Evolutionary conservation across 176 grass and related monocot species (phyloP).

Genomic region (Triticum turgidum): DNA sequence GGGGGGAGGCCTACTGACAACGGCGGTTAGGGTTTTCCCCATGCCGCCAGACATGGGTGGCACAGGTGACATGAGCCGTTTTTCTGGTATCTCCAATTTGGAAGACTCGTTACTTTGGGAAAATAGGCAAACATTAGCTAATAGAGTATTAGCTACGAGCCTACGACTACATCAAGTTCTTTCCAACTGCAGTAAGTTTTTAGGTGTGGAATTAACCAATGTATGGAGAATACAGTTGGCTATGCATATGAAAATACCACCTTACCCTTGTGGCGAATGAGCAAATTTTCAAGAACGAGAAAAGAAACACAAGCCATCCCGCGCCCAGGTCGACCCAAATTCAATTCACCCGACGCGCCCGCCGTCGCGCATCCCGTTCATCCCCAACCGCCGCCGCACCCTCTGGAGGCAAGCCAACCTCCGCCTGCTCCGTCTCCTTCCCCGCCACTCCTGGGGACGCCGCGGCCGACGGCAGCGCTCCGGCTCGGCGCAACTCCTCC

Average conservation of each 20-base stretch:
- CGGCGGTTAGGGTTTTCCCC: too few species aligned
- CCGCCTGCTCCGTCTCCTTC: background rate
- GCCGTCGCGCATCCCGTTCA: background rate
- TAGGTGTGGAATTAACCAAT: too few species aligned
- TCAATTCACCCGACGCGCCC: constrained; percentile 4
- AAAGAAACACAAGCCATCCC: background rate
- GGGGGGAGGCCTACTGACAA: too few species aligned
- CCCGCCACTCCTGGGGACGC: background rate
- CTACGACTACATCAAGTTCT: too few species aligned
- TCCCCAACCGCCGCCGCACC: background rate
- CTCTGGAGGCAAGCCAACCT: background rate
- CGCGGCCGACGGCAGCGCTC: background rate
- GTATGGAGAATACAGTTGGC: too few species aligned
- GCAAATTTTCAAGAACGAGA: background rate
- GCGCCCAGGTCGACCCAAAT: background rate
- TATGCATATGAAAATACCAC: background rate
- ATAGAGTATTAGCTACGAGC: too few species aligned
- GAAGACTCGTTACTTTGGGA: too few species aligned
- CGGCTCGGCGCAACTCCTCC: background rate
- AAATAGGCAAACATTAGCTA: too few species aligned
- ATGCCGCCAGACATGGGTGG: too few species aligned
- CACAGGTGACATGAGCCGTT: too few species aligned
- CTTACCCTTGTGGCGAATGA: background rate
- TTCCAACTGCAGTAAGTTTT: too few species aligned
- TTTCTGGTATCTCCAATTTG: too few species aligned